Evolutionary conservation across 73 alveolate genomes (phyloP).

Genomic region (Tetrahymena thermophila): DNA sequence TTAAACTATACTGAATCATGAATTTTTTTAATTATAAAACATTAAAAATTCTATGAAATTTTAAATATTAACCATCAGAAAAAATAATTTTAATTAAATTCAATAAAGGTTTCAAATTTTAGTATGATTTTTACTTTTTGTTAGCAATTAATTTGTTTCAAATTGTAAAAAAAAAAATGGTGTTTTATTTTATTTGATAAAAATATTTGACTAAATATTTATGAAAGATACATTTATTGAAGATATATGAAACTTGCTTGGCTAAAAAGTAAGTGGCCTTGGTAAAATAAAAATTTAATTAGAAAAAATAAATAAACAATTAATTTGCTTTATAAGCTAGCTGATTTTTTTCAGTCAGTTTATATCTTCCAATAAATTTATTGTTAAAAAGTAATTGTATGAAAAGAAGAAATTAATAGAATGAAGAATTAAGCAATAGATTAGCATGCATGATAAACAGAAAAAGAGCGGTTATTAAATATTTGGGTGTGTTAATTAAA

Average conservation of each 20-base stretch:
- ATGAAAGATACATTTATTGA: neutral
- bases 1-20: no score
- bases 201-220: neutral
- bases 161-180: neutral
- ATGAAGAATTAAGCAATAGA: neutral
- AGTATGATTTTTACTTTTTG: no score
- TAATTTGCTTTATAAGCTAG: neutral
- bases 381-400: neutral
- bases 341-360: neutral
- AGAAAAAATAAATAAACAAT: neutral
- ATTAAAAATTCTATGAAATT: no score
- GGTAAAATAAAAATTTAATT: neutral
- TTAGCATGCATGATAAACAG: neutral
- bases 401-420: neutral
- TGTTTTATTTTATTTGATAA: neutral
- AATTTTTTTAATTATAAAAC: no score
- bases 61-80: no score
- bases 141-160: no score
- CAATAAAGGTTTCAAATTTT: no score
- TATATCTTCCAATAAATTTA: neutral
- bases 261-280: neutral
- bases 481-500: constrained; percentile 1
- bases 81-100: no score
- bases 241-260: neutral
- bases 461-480: neutral